Conservation (phyloP, 2,329 filamentous ascomycete genomes). For the Cytospora piceicola region DNA sequence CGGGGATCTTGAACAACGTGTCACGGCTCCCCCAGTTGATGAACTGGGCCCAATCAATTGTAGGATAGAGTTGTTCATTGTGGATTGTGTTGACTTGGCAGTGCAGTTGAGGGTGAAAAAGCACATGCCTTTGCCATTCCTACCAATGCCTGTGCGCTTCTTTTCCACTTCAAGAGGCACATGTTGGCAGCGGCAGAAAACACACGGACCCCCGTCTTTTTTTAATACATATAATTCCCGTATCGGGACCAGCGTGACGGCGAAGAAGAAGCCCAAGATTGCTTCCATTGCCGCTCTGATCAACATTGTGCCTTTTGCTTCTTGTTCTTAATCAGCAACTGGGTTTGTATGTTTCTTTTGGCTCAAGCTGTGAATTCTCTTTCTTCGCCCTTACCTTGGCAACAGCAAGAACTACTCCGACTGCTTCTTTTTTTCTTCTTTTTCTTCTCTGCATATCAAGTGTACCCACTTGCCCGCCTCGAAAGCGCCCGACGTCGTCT, state of each 20-base stretch:
- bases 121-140: background rate
- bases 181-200: background rate
- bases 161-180: background rate
- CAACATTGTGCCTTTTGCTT: slow-evolving; percentile 7
- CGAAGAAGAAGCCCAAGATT: background rate
- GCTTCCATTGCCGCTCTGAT: background rate
- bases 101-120: background rate
- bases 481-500: slow-evolving; percentile 8
- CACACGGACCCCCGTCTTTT: background rate
- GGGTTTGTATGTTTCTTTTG: slow-evolving; percentile 3
- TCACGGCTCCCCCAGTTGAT: slow-evolving; percentile 1
- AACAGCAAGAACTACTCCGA: background rate
- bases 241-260: background rate
- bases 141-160: too few species aligned
- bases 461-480: slow-evolving; percentile 15
- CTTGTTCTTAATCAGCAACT: slow-evolving; percentile 11
- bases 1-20: background rate
- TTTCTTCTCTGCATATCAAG: background rate
- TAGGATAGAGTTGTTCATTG: background rate
- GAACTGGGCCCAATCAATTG: background rate
- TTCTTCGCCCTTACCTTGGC: slow-evolving; percentile 1
- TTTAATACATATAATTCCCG: background rate
- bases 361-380: slow-evolving; percentile 2
- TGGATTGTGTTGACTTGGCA: slow-evolving; percentile 4
- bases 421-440: background rate